Evolutionary conservation across 768 basidiomycete genomes (phyloP).

Genomic region (Amanita brunnescens): DNA sequence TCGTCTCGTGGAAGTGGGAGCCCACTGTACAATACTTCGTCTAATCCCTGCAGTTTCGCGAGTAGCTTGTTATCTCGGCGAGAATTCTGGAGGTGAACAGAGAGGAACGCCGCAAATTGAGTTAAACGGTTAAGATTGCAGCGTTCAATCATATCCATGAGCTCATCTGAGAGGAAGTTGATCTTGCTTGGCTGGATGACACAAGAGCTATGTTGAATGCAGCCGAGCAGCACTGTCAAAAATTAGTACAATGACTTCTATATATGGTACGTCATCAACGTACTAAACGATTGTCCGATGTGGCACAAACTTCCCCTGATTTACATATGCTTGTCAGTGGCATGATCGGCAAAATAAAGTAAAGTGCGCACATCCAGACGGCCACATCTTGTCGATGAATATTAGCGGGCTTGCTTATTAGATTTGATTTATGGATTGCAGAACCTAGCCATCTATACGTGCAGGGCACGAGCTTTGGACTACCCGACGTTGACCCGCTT

Average conservation of each 20-base stretch:
- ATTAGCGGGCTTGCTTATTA: conserved; percentile 39
- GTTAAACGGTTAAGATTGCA: conserved; percentile 67
- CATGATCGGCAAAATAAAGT: conserved; percentile 8
- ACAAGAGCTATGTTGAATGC: conserved; percentile 65
- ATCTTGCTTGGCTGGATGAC: conserved; percentile 61
- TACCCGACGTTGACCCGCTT: conserved; percentile 74
- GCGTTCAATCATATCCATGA: conserved; percentile 60
- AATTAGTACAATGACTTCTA: conserved; percentile 13
- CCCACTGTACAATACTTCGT: conserved; percentile 60
- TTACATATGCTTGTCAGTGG: conserved; percentile 20
- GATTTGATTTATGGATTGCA: conserved; percentile 52
- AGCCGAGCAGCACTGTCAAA: conserved; percentile 56
- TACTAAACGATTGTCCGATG: conserved; percentile 70
- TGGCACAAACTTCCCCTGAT: conserved; percentile 78
- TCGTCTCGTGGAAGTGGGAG: conserved; percentile 58
- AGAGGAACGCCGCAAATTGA: conserved; percentile 66
- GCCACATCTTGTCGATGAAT: conserved; percentile 54
- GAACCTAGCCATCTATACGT: conserved; percentile 57
- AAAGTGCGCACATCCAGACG: conserved; percentile 55
- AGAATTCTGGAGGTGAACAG: conserved; percentile 53
- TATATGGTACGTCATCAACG: conserved; percentile 16
- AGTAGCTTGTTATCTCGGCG: conserved; percentile 54
- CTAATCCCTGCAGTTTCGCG: conserved; percentile 42
- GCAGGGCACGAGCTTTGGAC: conserved; percentile 70
- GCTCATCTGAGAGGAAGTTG: conserved; percentile 59